Evolutionary conservation across 257 asterid genomes (phyloP), one percentile per base, ranked within the genome.

Genomic region (Knoxia roxburghii): DNA sequence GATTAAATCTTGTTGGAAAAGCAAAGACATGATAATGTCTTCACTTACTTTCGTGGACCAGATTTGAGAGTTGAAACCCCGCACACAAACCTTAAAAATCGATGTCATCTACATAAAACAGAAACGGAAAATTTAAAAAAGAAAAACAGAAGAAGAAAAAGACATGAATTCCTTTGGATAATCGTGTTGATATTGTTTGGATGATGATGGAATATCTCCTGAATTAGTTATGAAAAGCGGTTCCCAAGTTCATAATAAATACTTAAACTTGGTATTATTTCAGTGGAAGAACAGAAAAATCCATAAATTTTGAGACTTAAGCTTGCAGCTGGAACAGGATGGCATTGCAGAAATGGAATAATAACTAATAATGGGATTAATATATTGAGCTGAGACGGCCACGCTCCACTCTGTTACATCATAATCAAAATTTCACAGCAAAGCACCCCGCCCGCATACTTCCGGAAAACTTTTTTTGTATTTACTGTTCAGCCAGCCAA

Each of bases 361-460:
- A 37, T 37, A 37, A 17, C 9, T 3, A 21, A 17, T n/a, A 11
- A 37, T 27, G 39, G 39, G 37, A 37, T 23, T 67, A 52, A 4
- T 7, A 46, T 35, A 67, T 52, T 67, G 21, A 33, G 67, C 67
- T 40, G 14, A 24, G 39, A 41, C 71, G 49, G 60, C 51, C 51
- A 23, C 17, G n/a, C 5, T n/a, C 51, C 51, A 23, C 17, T 37
- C 5, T n/a, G 49, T 60, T 60, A 60, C 65, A 35, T 59, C 70
- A 50, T 35, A 50, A 51, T 65, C 70, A 51, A 6, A 32, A 37
- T 37, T 66, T 66, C 32, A 33, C 48, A 65, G 49, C 49, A n/a
- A 33, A 65, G 59, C 69, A 64, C 0, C 41, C 41, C 41, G 41
- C 41, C 4, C 15, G 43, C 64, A 30, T 27, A 53, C 27, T 39